Evolutionary conservation across 495 filamentous ascomycete genomes (phyloP).

Genomic region (Neurospora sp.): DNA sequence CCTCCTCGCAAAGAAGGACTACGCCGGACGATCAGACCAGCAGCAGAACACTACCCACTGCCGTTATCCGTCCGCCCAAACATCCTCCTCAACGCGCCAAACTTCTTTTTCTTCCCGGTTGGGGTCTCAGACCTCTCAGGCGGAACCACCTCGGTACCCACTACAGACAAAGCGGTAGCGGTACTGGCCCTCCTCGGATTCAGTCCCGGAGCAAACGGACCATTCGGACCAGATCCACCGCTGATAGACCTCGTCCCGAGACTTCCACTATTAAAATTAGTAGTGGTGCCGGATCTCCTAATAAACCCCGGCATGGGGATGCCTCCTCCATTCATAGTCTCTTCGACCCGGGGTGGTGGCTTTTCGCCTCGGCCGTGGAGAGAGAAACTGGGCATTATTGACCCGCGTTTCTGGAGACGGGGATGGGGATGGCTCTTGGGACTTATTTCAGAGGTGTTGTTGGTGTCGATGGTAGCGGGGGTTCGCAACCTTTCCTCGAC

Average conservation of each 20-base stretch:
- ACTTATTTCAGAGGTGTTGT: slow-evolving; percentile 10
- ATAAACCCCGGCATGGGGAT: background rate
- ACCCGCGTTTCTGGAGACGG: background rate
- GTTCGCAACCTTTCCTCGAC: background rate
- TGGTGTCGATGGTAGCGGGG: background rate
- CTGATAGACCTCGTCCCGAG: slow-evolving; percentile 21
- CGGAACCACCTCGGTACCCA: slow-evolving; percentile 9
- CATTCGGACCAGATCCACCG: slow-evolving; percentile 2
- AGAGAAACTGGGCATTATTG: background rate
- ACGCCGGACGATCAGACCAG: background rate
- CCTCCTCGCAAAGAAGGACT: background rate
- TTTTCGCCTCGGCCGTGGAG: background rate
- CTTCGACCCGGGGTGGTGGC: slow-evolving; percentile 20
- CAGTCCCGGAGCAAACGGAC: background rate
- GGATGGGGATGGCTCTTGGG: background rate
- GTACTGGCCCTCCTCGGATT: slow-evolving; percentile 8
- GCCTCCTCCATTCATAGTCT: slow-evolving; percentile 8
- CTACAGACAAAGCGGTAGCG: slow-evolving; percentile 4
- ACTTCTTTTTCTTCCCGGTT: slow-evolving; percentile 50
- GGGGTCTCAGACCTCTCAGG: slow-evolving; percentile 15
- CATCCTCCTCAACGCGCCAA: slow-evolving; percentile 42
- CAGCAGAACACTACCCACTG: background rate
- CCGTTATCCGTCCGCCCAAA: slow-evolving; percentile 35
- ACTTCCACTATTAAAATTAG: slow-evolving; percentile 8
- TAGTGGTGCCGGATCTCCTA: background rate